A percentile compares a stretch with the other conserved stretches of the same genome.
These are phyloP conservation scores for Parietichytrium sp. DNA, from an alignment of 108 stramenopile species.

Conservation along the genomic window DNA sequence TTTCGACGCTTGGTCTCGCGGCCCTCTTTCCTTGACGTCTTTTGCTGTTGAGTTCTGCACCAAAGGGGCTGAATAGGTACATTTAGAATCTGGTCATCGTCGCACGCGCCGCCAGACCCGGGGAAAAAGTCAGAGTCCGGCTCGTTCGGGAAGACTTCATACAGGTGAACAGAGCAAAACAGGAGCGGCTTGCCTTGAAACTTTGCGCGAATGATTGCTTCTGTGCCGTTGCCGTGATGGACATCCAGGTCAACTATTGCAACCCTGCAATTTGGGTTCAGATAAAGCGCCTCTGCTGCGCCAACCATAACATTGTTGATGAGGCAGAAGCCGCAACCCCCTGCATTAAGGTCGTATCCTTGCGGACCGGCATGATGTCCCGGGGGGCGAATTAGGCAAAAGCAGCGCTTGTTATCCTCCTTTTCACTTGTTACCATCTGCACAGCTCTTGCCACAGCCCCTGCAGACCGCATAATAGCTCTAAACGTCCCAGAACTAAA, in stretches of 20 bases:
- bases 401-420: constrained; percentile 73
- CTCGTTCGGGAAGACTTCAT: constrained; percentile 14
- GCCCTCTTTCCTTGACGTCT: constrained; percentile 11
- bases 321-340: constrained; percentile 59
- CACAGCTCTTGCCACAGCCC: constrained; percentile 59
- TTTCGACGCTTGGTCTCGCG: constrained; percentile 45
- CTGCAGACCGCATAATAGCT: constrained; percentile 61
- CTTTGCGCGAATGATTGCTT: constrained; percentile 43
- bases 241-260: constrained; percentile 66
- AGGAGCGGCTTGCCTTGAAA: constrained; percentile 39
- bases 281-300: constrained; percentile 47
- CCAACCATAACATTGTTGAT: constrained; percentile 58
- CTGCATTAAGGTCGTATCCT: constrained; percentile 31
- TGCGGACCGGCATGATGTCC: constrained; percentile 55
- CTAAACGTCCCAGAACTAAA: constrained; percentile 50
- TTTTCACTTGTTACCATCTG: constrained; percentile 53
- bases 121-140: constrained; percentile 50
- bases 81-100: constrained; percentile 33
- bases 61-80: constrained; percentile 32
- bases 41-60: not conserved
- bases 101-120: constrained; percentile 42
- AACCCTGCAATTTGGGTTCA: constrained; percentile 47
- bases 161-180: constrained; percentile 41
- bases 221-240: constrained; percentile 65
- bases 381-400: constrained; percentile 49